These are phyloP conservation scores for carrot (Daucus carota) DNA, from an alignment of 129 eudicot genomes.

Conservation along the genomic window DH1_v3.0 NC_030388.2:22586501-22587000, in stretches of 20 bases:
- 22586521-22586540: constrained; percentile 51
- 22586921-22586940: constrained; percentile 29
- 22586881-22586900: constrained; percentile 40
- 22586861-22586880: constrained; percentile 29
- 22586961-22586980: constrained; percentile 44
- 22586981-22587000: constrained; percentile 52
- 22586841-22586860: constrained; percentile 39
- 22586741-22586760: constrained; percentile 35
- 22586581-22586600: constrained; percentile 44
- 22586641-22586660: constrained; percentile 44
- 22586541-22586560: constrained; percentile 43
- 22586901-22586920: constrained; percentile 22
- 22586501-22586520: constrained; percentile 37
- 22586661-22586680: constrained; percentile 33
- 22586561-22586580: constrained; percentile 35
- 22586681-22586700: constrained; percentile 26
- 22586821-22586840: constrained; percentile 37
- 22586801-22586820: constrained; percentile 36
- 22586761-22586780: constrained; percentile 44
- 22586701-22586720: constrained; percentile 42
- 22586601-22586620: constrained; percentile 46
- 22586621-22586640: constrained; percentile 47
- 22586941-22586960: constrained; percentile 40
- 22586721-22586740: constrained; percentile 38
- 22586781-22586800: constrained; percentile 30